Conservation (phyloP, 2,329 filamentous ascomycete genomes). For the Xylariaceae sp. region DNA sequence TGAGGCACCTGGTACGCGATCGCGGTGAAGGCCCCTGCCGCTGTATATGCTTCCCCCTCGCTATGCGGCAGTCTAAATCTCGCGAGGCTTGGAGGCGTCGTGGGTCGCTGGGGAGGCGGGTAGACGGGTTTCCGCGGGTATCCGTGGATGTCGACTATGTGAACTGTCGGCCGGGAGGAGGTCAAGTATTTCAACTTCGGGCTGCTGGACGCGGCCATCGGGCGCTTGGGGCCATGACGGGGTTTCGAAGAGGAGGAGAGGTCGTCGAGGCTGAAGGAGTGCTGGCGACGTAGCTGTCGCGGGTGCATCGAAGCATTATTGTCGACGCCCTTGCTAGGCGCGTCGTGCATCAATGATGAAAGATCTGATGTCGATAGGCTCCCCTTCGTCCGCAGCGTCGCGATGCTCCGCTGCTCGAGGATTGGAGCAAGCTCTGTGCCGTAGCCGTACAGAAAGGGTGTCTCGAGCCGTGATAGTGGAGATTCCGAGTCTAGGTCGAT, state of each 20-base stretch:
- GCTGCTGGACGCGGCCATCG: no score
- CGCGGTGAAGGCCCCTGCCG: not conserved
- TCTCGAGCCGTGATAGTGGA: slow-evolving; percentile 39
- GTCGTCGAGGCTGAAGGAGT: slow-evolving; percentile 47
- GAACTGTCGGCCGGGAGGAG: slow-evolving; percentile 32
- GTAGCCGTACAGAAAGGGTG: slow-evolving; percentile 48
- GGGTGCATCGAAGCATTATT: not conserved
- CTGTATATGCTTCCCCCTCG: slow-evolving; percentile 14
- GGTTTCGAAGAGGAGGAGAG: slow-evolving; percentile 19
- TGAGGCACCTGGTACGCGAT: slow-evolving; percentile 17
- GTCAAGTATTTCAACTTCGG: slow-evolving; percentile 16
- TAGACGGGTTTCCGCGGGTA: slow-evolving; percentile 39
- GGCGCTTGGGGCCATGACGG: no score
- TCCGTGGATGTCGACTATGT: slow-evolving; percentile 38
- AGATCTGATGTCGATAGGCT: slow-evolving; percentile 39
- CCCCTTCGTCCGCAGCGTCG: slow-evolving; percentile 42
- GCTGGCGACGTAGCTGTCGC: slow-evolving; percentile 37
- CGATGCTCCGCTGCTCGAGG: slow-evolving; percentile 48
- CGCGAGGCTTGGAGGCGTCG: slow-evolving; percentile 26
- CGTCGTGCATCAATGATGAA: slow-evolving; percentile 38
- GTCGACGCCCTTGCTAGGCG: slow-evolving; percentile 21
- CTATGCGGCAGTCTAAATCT: slow-evolving; percentile 14
- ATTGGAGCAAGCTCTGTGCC: slow-evolving; percentile 50
- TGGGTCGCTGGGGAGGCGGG: slow-evolving; percentile 28
- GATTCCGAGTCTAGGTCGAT: slow-evolving; percentile 40